These are phyloP conservation scores for Pythium brassicae DNA, from an alignment of 352 stramenopile species.

Conservation along the genomic window DNA sequence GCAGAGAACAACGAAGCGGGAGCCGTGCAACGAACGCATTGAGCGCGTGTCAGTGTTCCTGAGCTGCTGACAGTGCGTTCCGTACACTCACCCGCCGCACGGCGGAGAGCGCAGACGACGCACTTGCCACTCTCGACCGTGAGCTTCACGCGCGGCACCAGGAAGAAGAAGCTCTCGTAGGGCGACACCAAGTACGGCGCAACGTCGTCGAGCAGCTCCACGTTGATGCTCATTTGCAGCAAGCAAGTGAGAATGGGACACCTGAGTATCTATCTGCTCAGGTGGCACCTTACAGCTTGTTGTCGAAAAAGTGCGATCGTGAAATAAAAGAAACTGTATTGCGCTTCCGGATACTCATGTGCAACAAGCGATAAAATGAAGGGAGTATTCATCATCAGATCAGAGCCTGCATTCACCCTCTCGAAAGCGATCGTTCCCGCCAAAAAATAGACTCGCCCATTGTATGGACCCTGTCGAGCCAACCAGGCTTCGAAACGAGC, in stretches of 20 bases:
- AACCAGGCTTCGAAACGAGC: background rate
- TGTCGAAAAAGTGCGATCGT: no score
- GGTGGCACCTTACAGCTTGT: no score
- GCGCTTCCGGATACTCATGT: no score
- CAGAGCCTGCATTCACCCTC: background rate
- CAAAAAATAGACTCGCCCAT: background rate
- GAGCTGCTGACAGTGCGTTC: background rate
- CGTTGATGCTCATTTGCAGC: conserved; percentile 68
- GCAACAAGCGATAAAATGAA: no score
- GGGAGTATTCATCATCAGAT: no score
- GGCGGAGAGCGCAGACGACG: conserved; percentile 1
- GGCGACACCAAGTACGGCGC: conserved; percentile 76
- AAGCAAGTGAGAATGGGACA: no score
- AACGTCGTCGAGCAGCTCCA: conserved; percentile 50
- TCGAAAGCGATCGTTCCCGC: background rate
- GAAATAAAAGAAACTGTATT: no score
- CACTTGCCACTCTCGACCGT: conserved; percentile 79
- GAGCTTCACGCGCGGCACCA: conserved; percentile 66
- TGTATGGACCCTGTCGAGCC: background rate
- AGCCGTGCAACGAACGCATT: no score
- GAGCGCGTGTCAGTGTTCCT: background rate
- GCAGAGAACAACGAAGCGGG: no score
- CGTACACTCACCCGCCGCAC: background rate
- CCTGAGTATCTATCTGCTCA: no score
- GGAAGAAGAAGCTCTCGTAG: conserved; percentile 77